Base-by-base conservation (phyloP, 2,329 filamentous ascomycete species). In the Colletotrichum tropicicola region DNA sequence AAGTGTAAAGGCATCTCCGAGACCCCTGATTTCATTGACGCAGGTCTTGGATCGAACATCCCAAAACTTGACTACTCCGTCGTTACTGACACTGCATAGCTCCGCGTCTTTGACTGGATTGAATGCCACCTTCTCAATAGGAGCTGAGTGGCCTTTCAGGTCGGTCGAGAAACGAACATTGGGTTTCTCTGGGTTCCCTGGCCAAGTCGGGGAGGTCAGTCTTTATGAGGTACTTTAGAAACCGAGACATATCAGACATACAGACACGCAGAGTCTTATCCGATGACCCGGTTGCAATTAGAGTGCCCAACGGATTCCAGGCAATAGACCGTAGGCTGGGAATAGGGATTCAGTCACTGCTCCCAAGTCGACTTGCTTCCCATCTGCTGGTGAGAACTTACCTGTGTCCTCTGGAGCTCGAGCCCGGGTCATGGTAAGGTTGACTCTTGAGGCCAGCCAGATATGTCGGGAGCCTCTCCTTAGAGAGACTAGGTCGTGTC, bases 251-350 rank as follows among this genome's bases (percentile, higher is more conserved):
- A 15, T 12, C 39, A 17, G n/a, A 83, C 86, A 73, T 74, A 89
- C 92, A 95, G 49, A 94, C 90, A 71, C 92, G 88, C 57, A 95
- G 78, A 8, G 87, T 91, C 70, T 86, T 88, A 72, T 93, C 90
- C 23, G 84, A 81, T 6, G 91, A 87, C 3, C 93, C 94, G 0
- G 94, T 97, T 1, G 95, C 95, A 66, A 98, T 89, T 65, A 96
- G 83, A 8, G 88, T 91, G 32, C 95, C 94, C 0, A 92, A 83
- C 0, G 94, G 92, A 69, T 95, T 97, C 95, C 95, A 98, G 39
- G 92, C 90, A 69, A 98, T 90, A 2, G 91, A 91, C 41, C 92
- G 89, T 60, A 97, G 84, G 68, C 91, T 93, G 68, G 57, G 61
- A 30, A 27, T 47, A 30, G 25, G 32, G 43, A 32, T 25, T 17